These are phyloP conservation scores for Protomyces gravidus DNA, from an alignment of 1,139 yeast species.

Conservation along the genomic window DNA sequence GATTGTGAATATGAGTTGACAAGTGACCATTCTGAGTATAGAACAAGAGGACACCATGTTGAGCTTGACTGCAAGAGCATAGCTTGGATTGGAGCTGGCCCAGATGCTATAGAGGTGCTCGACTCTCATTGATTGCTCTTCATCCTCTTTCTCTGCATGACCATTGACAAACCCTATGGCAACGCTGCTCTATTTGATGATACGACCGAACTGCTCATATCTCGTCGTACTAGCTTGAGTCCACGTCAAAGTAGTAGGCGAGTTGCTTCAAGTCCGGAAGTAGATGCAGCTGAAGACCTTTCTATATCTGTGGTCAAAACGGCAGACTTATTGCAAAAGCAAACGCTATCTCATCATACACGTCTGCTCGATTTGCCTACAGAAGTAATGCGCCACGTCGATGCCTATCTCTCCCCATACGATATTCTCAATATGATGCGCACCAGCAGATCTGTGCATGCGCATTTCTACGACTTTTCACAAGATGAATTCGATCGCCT, in stretches of 20 bases:
- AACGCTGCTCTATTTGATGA: not conserved
- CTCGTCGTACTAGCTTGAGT: not conserved
- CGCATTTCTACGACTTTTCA: not conserved
- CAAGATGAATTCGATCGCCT: not conserved
- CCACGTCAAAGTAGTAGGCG: too few relatives aligned
- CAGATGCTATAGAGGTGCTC: too few relatives aligned
- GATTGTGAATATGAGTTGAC: too few relatives aligned
- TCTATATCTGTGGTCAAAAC: too few relatives aligned
- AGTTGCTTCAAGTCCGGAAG: too few relatives aligned
- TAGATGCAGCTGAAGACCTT: too few relatives aligned
- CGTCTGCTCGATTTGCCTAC: not conserved
- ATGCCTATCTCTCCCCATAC: not conserved
- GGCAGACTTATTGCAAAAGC: not conserved
- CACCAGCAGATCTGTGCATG: not conserved
- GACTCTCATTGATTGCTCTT: too few relatives aligned
- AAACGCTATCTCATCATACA: not conserved
- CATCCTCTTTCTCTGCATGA: not conserved
- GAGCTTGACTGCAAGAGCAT: too few relatives aligned
- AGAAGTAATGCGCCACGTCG: not conserved
- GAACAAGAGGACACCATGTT: too few relatives aligned
- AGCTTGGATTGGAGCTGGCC: too few relatives aligned
- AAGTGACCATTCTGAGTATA: too few relatives aligned
- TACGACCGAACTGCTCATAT: not conserved
- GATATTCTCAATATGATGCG: not conserved
- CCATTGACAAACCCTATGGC: too few relatives aligned